Percentiles rank a stretch among this genome's conserved stretches.
phyloP scores from a whole-genome alignment of 2,329 filamentous ascomycete genomes.

The Ophiostoma perfectum region DNA sequence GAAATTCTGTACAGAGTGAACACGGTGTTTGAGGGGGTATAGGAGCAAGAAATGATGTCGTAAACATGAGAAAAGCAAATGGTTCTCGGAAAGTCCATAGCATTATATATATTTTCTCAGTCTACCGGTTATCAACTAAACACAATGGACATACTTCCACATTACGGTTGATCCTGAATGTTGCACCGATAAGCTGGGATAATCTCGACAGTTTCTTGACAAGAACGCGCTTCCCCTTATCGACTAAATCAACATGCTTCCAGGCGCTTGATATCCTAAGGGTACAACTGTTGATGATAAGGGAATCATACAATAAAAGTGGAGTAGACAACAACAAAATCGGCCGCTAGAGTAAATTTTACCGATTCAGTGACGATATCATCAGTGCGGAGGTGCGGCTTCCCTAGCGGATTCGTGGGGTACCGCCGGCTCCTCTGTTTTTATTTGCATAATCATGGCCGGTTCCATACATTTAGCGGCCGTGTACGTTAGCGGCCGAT shows the following conservation, averaged over 20 bases:
- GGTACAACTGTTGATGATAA: not conserved
- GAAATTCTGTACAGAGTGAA: no score
- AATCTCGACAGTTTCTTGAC: not conserved
- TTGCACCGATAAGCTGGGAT: not conserved
- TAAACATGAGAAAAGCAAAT: no score
- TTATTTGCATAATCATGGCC: not conserved
- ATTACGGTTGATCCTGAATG: not conserved
- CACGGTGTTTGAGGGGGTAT: no score
- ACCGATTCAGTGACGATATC: not conserved
- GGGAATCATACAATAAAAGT: not conserved
- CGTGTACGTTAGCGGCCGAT: not conserved
- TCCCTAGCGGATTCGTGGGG: not conserved
- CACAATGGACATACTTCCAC: not conserved
- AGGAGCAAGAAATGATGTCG: no score
- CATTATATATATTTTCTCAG: no score
- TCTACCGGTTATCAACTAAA: not conserved
- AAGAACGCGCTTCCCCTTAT: not conserved
- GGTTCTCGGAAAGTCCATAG: no score
- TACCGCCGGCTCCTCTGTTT: not conserved
- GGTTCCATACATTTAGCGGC: not conserved
- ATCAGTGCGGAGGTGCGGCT: not conserved
- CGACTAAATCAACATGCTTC: not conserved
- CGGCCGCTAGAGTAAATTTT: not conserved
- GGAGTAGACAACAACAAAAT: not conserved
- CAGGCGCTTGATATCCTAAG: not conserved